Evolutionary conservation across 148 eudicot species (phyloP), one percentile per base, ranked within the genome.

Genomic region (Rhododendron kiyosumense): DNA sequence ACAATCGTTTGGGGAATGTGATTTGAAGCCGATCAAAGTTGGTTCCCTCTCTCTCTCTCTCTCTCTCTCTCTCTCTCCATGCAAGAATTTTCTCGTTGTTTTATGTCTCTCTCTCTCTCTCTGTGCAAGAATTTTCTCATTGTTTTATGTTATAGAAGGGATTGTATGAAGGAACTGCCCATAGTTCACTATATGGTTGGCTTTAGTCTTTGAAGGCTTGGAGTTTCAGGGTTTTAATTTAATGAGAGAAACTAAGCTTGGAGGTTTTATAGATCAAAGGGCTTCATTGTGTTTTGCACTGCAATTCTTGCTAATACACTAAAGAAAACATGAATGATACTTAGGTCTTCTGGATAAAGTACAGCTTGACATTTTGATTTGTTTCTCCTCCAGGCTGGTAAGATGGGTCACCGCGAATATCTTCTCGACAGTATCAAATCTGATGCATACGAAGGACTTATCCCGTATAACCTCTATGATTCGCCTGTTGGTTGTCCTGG

Each of bases 1-100:
- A 32, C 76, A 86, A 76, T 82, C 87, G n/a, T 81, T 84, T 80
- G 85, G 79, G 67, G 84, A 32, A 57, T 85, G 49, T 81, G 85
- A 90, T 79, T 54, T 85, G 8, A 83, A 83, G 86, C 90, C 88
- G 17, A 76, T 83, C 84, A 89, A 88, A 82, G 93, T 92, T 83
- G 67, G 89, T 85, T 79, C 54, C 79, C 86, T 82, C 75, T 61
- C 74, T 61, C 84, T 82, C 43, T 38, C 41, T 38, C 84, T 81
- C 73, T 81, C 49, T 81, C 48, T 85, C 86, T 82, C 74, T 61
- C 74, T 61, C 84, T 82, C 38, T 36, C 38, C n/a, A 10, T 76
- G 28, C 24, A 46, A 24, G 32, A 61, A 71, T 71, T 82, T 36
- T 83, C 48, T n/a, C 3, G 1, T 32, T 81, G 8, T 57, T 3